phyloP scores from a whole-genome alignment of 768 basidiomycete species.

The Hydnum rufescens region DNA sequence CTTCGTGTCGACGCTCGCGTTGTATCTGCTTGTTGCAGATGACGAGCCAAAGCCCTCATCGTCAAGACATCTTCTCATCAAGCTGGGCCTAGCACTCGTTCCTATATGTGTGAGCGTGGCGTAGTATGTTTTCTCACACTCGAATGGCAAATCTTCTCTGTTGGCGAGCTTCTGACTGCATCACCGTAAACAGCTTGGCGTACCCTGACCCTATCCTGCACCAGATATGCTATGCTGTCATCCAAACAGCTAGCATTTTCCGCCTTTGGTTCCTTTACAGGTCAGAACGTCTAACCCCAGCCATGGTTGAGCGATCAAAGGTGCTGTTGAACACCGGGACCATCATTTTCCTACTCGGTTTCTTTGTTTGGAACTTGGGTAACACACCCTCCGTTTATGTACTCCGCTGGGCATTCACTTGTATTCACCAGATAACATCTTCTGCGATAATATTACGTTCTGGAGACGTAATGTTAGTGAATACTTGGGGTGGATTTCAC shows the following conservation, averaged over 20 bases:
- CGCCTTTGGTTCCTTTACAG: constrained; percentile 13
- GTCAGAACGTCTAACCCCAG: not conserved
- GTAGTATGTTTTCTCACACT: constrained; percentile 15
- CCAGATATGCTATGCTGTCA: constrained; percentile 18
- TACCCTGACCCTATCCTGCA: constrained; percentile 21
- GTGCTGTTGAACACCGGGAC: constrained; percentile 13
- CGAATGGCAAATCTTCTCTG: too few relatives aligned
- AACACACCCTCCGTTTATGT: too few relatives aligned
- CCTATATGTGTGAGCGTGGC: constrained; percentile 17
- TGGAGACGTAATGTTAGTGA: constrained; percentile 5
- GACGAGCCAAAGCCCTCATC: not conserved
- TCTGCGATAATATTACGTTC: constrained; percentile 13
- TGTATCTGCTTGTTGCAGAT: constrained; percentile 13
- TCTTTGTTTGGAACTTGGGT: constrained; percentile 18
- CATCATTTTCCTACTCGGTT: constrained; percentile 15
- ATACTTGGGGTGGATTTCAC: constrained; percentile 6
- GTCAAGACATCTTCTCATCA: not conserved
- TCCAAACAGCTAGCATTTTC: constrained; percentile 12
- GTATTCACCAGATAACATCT: constrained; percentile 17
- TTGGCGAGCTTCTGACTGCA: too few relatives aligned
- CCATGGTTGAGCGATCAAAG: constrained; percentile 10
- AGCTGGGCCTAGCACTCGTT: constrained; percentile 14
- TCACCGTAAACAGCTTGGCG: constrained; percentile 13
- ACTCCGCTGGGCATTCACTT: too few relatives aligned
- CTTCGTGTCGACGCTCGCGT: constrained; percentile 16